Evolutionary conservation across 2,329 filamentous ascomycete species (phyloP).

Genomic region (Cladosporium oxysporum): DNA sequence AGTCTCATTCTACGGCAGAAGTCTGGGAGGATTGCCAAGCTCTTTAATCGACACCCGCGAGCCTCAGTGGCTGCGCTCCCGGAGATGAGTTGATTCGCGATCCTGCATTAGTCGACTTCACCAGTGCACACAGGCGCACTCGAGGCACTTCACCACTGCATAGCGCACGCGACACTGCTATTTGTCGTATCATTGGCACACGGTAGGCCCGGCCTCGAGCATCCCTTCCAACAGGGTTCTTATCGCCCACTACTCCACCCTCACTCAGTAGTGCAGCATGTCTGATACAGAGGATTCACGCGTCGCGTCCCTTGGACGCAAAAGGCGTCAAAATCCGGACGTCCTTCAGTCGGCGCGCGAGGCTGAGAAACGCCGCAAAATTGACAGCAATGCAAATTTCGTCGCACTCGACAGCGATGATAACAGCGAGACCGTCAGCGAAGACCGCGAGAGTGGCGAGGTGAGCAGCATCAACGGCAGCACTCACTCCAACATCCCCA

Average conservation of each 20-base stretch:
- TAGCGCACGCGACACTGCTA: slow-evolving; percentile 5
- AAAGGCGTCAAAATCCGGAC: slow-evolving; percentile 13
- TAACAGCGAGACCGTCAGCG: slow-evolving; percentile 18
- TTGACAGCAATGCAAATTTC: slow-evolving; percentile 10
- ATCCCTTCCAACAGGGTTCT: background rate
- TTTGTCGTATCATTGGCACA: background rate
- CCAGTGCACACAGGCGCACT: background rate
- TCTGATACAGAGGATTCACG: slow-evolving; percentile 20
- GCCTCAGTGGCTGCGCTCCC: background rate
- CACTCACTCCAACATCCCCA: background rate
- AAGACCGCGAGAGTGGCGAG: slow-evolving; percentile 17
- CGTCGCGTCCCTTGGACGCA: slow-evolving; percentile 17
- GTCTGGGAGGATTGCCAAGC: slow-evolving; percentile 5
- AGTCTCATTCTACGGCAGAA: background rate
- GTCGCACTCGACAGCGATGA: slow-evolving; percentile 18
- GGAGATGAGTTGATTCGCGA: background rate
- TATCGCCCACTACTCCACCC: background rate
- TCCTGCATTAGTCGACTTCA: slow-evolving; percentile 5
- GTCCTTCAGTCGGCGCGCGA: slow-evolving; percentile 12
- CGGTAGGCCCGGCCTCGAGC: background rate
- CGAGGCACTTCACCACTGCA: background rate
- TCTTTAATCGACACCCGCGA: background rate
- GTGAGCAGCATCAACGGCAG: slow-evolving; percentile 9
- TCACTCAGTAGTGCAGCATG: slow-evolving; percentile 9
- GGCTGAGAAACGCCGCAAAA: slow-evolving; percentile 17